phyloP scores from a whole-genome alignment of 495 filamentous ascomycete species.

The Astrothelium subdiscretum region DNA sequence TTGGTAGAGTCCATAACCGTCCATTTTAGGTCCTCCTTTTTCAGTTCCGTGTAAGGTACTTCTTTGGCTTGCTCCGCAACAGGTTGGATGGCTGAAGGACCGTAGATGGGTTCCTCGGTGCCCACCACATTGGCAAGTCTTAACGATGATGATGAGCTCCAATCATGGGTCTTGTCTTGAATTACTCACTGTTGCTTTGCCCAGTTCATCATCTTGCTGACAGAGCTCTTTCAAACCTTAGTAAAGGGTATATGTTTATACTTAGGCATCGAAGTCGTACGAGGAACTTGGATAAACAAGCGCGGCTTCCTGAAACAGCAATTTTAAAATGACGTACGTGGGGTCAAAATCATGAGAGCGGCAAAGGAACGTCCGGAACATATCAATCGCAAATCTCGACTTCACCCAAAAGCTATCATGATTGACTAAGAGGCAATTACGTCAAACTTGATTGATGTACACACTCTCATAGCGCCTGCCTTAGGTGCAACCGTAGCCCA shows the following conservation, averaged over 20 bases:
- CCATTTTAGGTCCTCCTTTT: constrained; percentile 74
- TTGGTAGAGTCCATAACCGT: constrained; percentile 64
- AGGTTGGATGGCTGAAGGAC: constrained; percentile 73
- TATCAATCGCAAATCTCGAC: too few species aligned
- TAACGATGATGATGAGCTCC: constrained; percentile 12
- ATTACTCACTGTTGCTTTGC: constrained; percentile 54
- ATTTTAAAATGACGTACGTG: neutral
- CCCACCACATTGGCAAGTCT: constrained; percentile 87
- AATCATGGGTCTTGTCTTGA: neutral
- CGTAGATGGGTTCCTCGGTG: constrained; percentile 93
- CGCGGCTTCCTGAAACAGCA: too few species aligned
- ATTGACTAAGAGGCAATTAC: too few species aligned
- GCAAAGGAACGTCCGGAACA: too few species aligned
- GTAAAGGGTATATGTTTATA: neutral
- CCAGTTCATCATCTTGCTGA: constrained; percentile 51
- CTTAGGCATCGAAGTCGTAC: neutral
- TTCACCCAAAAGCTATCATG: too few species aligned
- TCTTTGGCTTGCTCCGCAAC: constrained; percentile 69
- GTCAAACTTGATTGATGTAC: too few species aligned
- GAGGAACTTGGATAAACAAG: too few species aligned
- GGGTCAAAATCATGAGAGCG: too few species aligned
- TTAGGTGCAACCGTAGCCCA: too few species aligned
- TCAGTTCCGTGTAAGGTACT: constrained; percentile 68
- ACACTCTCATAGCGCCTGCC: too few species aligned
- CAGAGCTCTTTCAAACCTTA: neutral